Base-by-base conservation (phyloP, 202 grass and related monocot genomes). In the Cymbopogon flexuosus region DNA sequence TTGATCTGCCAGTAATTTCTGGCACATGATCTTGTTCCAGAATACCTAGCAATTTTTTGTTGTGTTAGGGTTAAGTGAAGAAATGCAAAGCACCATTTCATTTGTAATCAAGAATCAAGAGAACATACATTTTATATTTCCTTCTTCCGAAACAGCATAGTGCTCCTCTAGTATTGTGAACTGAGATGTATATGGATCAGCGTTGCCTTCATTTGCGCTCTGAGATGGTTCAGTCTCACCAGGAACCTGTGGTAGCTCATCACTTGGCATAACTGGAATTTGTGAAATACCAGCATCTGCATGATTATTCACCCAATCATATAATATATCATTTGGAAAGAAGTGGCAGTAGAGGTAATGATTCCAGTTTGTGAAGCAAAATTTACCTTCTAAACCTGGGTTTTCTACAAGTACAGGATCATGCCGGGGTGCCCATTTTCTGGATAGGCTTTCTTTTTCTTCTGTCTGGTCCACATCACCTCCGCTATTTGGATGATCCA, bases 151-250 rank as follows among this genome's bases (percentile, higher is more conserved):
- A 86, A 89, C 62, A 75, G 14, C 73, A 79, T 56, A 62, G 68
- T 86, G 74, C 19, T 78, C 47, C 72, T 89, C 88, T 68, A 82
- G 27, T 83, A 77, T 79, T 79, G 68, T 79, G 63, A 75, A 82
- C 68, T 83, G 73, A 67, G 52, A 86, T 83, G n/a, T 70, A 75
- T 57, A 74, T 75, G 74, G 83, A 35, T 74, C 54, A 29, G 42
- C 3, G n/a, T 30, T 74, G 67, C 7, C 63, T 67, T 74, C 68
- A 21, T 9, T 86, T 5, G 14, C 45, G 42, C 10, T 75, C 33
- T 62, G 33, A 36, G 34, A 64, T 83, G 68, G 69, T 79, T 82
- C 73, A 62, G 1, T 78, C 40, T 82, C 79, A 78, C 49, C 13
- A 78, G 67, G 8, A 86, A 35, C 34, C 18, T 57, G 42, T 68